Conservation (phyloP, 495 filamentous ascomycete species). For the Xylona heveae region DNA sequence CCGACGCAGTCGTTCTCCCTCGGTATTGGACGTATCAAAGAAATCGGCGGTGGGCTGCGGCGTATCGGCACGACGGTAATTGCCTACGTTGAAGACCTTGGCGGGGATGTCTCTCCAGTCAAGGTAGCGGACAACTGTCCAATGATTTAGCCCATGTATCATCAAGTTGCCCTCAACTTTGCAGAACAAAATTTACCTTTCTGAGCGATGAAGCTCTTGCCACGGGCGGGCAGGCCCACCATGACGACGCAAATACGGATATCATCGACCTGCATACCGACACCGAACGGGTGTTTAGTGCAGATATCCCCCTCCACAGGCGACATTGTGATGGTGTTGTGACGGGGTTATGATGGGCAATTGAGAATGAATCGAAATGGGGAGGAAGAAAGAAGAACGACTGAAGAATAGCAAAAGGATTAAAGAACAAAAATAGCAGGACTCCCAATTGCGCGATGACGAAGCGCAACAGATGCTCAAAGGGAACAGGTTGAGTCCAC, state of each 20-base stretch:
- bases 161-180: neutral
- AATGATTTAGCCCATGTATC: neutral
- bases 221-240: conserved; percentile 87
- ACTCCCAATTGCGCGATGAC: no score
- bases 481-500: no score
- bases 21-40: conserved; percentile 71
- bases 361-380: no score
- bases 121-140: conserved; percentile 74
- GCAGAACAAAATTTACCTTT: conserved; percentile 44
- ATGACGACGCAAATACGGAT: conserved; percentile 96
- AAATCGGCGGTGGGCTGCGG: conserved; percentile 78
- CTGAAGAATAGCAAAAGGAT: no score
- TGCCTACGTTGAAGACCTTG: conserved; percentile 89
- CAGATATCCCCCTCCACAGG: no score
- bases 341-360: no score
- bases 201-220: conserved; percentile 91
- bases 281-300: no score
- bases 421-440: no score
- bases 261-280: conserved; percentile 63
- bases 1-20: conserved; percentile 73
- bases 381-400: no score
- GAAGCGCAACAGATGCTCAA: no score
- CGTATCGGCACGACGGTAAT: conserved; percentile 70
- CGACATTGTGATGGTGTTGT: no score
- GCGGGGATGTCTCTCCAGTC: conserved; percentile 88